Conservation (phyloP, 2,329 filamentous ascomycete species). For the Trichoderma pleuroti region DNA sequence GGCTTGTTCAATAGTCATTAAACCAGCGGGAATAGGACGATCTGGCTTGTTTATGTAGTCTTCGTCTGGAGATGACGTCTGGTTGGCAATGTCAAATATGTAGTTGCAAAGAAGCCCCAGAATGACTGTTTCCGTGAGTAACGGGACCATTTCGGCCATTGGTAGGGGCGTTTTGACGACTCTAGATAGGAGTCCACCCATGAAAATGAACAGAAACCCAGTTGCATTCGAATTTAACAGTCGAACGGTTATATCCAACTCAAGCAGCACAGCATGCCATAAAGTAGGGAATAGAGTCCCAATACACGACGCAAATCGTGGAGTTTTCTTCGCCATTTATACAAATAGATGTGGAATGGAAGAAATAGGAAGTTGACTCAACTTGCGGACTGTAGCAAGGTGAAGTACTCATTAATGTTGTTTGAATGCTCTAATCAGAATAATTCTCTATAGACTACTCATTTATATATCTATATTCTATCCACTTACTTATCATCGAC, state of each 20-base stretch:
- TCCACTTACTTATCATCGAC: not conserved
- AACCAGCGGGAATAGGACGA: not conserved
- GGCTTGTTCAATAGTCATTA: not conserved
- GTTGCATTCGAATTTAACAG: not conserved
- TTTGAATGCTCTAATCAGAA: not conserved
- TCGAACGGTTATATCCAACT: not conserved
- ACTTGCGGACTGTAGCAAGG: not conserved
- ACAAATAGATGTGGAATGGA: not conserved
- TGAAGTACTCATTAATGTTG: not conserved
- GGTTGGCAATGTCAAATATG: not conserved
- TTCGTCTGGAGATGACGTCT: not conserved
- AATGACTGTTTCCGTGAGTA: not conserved
- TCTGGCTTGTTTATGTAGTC: not conserved
- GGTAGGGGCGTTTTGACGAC: not conserved
- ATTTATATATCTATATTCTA: not conserved
- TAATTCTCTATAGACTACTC: not conserved
- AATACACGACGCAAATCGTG: not conserved
- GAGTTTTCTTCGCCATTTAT: not conserved
- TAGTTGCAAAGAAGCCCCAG: not conserved
- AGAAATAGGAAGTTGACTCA: not conserved
- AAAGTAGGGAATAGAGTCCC: not conserved
- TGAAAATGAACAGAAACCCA: not conserved
- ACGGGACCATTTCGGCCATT: not conserved
- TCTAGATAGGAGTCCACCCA: not conserved
- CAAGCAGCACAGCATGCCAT: not conserved